Evolutionary conservation across 306 rosid genomes (phyloP).

Genomic region (Lithocarpus polystachyus): DNA sequence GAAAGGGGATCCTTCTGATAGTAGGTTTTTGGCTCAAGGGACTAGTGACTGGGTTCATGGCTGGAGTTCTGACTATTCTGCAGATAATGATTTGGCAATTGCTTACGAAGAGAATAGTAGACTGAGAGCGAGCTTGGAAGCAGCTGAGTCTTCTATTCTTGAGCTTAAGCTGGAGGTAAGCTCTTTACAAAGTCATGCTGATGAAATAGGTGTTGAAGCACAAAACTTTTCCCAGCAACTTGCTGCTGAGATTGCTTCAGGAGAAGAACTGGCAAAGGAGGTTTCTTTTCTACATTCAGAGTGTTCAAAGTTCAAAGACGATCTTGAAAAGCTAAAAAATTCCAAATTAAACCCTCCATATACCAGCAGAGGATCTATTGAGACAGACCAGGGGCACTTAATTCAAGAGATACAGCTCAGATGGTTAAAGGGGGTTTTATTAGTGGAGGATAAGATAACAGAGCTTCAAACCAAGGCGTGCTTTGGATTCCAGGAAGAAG

Average conservation of each 20-base stretch:
- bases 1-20: conserved; percentile 60
- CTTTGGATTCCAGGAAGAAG: conserved; percentile 67
- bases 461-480: conserved; percentile 63
- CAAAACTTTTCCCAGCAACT: conserved; percentile 61
- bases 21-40: conserved; percentile 45
- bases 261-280: conserved; percentile 72
- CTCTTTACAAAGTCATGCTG: conserved; percentile 68
- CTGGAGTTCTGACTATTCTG: conserved; percentile 70
- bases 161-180: conserved; percentile 68
- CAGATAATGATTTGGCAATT: conserved; percentile 50
- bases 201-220: conserved; percentile 68
- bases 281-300: conserved; percentile 66
- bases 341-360: conserved; percentile 48
- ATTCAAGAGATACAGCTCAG: conserved; percentile 51
- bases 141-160: conserved; percentile 68
- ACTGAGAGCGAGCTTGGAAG: conserved; percentile 69
- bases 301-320: conserved; percentile 72
- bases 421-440: conserved; percentile 64
- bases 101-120: conserved; percentile 66
- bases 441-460: conserved; percentile 77
- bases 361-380: conserved; percentile 38
- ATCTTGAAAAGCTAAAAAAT: conserved; percentile 51
- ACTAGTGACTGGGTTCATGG: conserved; percentile 66
- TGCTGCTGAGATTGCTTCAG: conserved; percentile 74
- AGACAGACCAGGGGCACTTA: conserved; percentile 37